Base-by-base conservation (phyloP, 2,329 filamentous ascomycete genomes). In the Cladosporium oxysporum region DNA sequence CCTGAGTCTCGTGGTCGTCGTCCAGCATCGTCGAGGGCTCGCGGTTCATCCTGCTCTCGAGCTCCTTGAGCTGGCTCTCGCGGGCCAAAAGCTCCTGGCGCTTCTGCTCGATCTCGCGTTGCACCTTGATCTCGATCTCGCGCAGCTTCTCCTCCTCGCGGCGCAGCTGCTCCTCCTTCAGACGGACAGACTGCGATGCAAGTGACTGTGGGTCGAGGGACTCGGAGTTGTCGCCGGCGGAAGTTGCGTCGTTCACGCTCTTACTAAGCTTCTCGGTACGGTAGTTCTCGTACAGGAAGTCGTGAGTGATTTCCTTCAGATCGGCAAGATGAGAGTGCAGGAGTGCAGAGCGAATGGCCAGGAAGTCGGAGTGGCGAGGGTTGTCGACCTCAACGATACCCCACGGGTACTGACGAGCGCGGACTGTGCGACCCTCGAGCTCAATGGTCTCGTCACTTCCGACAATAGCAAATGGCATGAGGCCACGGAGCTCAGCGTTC, bases 221-320 rank as follows among this genome's bases (percentile, higher is more conserved):
- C 63, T 75, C 75, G 64, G 69, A 64, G 60, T 70, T 71, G 58
- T 69, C 66, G 47, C 68, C 67, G 41, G 97, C 93, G 72, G 97
- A 94, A 79, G 68, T 69, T 50, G 66, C 65, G 62, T 69, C 69
- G 52, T 97, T 93, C 74, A 99, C 95, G 79, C 93, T 97, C 92
- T 98, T 99, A 85, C 92, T 96, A 75, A 99, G 91, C 86, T 98
- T 98, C 91, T 99, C 95, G 77, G 95, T 99, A 92, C 95, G 93
- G 87, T 99, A 99, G 84, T 99, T 99, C 81, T 99, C 95, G 83
- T 99, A 99, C 71, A 99, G 85, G 90, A 99, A 99, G 82, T 99
- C 95, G 81, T 99, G 95, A 62, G 95, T 99, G 78, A 99, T 99
- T 82, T 99, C 95, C 89, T 99, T 99, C 76, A 99, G 84, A 80